Conservation (phyloP, 352 stramenopile genomes). For the Phytophthora cajani region DNA sequence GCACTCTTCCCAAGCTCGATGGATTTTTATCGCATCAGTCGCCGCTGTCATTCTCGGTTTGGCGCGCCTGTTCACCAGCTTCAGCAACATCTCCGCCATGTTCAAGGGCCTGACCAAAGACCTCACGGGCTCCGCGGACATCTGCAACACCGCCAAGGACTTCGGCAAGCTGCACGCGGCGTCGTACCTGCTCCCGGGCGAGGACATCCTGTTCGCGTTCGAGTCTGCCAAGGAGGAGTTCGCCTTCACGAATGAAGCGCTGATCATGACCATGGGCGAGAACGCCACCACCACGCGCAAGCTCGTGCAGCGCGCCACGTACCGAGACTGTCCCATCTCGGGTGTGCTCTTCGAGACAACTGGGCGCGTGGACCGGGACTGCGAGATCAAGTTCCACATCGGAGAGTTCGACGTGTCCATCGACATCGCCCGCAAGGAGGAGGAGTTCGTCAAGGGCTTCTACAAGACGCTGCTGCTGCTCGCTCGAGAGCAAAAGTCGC, state of each 20-base stretch:
- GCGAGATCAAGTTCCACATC: constrained; percentile 71
- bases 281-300: constrained; percentile 56
- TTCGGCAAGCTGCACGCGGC: constrained; percentile 37
- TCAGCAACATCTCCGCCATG: constrained; percentile 22
- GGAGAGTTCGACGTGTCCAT: constrained; percentile 48
- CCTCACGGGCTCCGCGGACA: constrained; percentile 57
- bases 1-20: constrained; percentile 10
- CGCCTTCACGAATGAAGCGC: constrained; percentile 66
- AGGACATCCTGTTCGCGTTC: constrained; percentile 62
- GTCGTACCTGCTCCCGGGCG: constrained; percentile 47
- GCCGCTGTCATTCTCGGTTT: constrained; percentile 29
- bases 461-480: constrained; percentile 63
- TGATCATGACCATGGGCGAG: constrained; percentile 48
- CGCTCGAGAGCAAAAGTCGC: constrained; percentile 46
- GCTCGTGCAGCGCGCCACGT: constrained; percentile 49
- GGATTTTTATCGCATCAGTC: constrained; percentile 27
- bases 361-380: constrained; percentile 62
- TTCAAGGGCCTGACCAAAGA: constrained; percentile 61
- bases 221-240: constrained; percentile 68
- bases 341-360: constrained; percentile 62
- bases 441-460: constrained; percentile 49
- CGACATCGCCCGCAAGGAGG: constrained; percentile 62
- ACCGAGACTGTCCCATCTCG: constrained; percentile 40
- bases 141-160: constrained; percentile 48
- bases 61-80: constrained; percentile 15